A percentile compares a stretch with the other conserved stretches of the same genome.
These are phyloP conservation scores for Venturia aucupariae DNA, from an alignment of 2,329 filamentous ascomycete species.

Conservation along the genomic window DNA sequence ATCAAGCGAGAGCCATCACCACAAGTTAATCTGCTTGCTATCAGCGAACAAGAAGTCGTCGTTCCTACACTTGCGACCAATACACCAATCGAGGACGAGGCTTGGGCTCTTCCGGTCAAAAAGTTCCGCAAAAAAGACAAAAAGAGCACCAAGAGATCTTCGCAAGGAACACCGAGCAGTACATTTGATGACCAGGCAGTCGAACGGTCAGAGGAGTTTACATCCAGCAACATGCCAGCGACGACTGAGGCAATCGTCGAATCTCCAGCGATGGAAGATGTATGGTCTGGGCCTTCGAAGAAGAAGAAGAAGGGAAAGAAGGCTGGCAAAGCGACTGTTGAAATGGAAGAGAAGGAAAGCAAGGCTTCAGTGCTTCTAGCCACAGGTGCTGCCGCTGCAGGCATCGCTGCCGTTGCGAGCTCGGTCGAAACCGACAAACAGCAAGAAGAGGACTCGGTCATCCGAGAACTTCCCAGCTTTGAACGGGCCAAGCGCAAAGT, in stretches of 20 bases:
- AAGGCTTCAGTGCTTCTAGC: not conserved
- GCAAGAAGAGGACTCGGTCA: not conserved
- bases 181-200: constrained; percentile 15
- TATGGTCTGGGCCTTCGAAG: constrained; percentile 10
- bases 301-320: constrained; percentile 16
- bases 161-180: not conserved
- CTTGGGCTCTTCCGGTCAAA: constrained; percentile 13
- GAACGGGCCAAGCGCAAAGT: constrained; percentile 26
- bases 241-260: not conserved
- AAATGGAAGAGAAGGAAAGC: constrained; percentile 14
- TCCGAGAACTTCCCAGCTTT: constrained; percentile 15
- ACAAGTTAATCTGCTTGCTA: not conserved
- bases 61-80: not conserved
- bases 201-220: not conserved
- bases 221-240: not conserved
- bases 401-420: not conserved
- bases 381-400: not conserved
- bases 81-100: constrained; percentile 15
- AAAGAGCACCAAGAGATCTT: constrained; percentile 15
- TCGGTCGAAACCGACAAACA: not conserved
- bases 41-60: not conserved
- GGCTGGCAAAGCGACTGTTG: constrained; percentile 9
- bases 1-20: constrained; percentile 1
- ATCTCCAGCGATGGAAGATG: constrained; percentile 17
- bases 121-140: constrained; percentile 23